A percentile compares a stretch with the other conserved stretches of the same genome.
Evolutionary conservation across 345 rosid species (phyloP).

Genomic region (Aegle marmelos): DNA sequence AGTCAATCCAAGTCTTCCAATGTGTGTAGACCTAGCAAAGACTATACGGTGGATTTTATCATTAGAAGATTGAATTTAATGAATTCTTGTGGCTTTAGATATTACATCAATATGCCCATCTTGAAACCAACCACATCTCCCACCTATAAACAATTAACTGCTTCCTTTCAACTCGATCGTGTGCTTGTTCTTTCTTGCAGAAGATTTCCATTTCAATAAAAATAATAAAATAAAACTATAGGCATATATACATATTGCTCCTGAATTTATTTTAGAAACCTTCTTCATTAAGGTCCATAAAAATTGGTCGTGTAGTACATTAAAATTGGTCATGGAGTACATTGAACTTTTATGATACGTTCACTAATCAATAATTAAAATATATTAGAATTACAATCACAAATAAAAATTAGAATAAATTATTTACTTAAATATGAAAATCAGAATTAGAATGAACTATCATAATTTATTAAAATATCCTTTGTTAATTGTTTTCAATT

Average conservation of each 20-base stretch:
- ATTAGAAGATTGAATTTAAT: neutral
- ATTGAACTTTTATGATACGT: neutral
- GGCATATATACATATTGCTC: neutral
- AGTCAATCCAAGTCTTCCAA: slow-evolving; percentile 11
- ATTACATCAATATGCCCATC: slow-evolving; percentile 3
- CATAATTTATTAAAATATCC: too few species aligned
- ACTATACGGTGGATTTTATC: slow-evolving; percentile 10
- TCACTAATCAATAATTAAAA: too few species aligned
- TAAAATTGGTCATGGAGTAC: neutral
- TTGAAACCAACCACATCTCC: slow-evolving; percentile 7
- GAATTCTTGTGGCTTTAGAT: neutral
- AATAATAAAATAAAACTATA: too few species aligned
- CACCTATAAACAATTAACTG: neutral
- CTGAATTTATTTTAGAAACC: neutral
- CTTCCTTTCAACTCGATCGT: neutral
- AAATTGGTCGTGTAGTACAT: neutral
- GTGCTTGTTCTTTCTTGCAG: neutral
- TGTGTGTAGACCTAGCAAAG: neutral
- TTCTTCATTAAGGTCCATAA: neutral
- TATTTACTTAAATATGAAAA: too few species aligned
- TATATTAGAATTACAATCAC: too few species aligned
- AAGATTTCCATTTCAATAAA: too few species aligned
- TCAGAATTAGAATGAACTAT: too few species aligned
- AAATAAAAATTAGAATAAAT: too few species aligned
- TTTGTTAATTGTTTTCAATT: too few species aligned